phyloP scores from a whole-genome alignment of 2,329 filamentous ascomycete species.

The Tolypocladium tropicale region DNA sequence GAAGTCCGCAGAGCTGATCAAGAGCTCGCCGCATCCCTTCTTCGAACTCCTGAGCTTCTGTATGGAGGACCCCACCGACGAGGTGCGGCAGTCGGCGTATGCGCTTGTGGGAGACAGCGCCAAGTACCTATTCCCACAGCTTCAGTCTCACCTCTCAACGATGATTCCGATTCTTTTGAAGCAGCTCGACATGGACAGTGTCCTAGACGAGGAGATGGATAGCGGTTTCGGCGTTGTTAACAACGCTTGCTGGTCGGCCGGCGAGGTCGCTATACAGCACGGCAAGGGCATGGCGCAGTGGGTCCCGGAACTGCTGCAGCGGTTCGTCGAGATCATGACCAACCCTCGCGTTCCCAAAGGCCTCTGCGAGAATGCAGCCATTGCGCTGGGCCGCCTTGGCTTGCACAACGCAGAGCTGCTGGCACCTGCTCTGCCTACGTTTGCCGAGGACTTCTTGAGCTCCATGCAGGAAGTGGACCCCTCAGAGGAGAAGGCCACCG shows the following conservation, averaged over 20 bases:
- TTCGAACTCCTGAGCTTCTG: conserved; percentile 87
- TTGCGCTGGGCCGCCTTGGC: conserved; percentile 81
- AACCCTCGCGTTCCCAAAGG: conserved; percentile 79
- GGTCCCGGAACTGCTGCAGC: conserved; percentile 64
- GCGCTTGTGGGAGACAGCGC: conserved; percentile 90
- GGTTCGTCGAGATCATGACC: conserved; percentile 71
- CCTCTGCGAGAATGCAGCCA: conserved; percentile 86
- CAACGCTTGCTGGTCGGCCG: conserved; percentile 95
- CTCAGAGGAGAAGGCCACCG: conserved; percentile 89
- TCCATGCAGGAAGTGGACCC: conserved; percentile 77
- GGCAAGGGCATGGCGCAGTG: conserved; percentile 67
- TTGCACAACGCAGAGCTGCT: conserved; percentile 67
- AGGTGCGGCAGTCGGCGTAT: conserved; percentile 93
- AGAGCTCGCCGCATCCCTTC: conserved; percentile 66
- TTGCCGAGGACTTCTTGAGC: conserved; percentile 71
- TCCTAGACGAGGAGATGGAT: conserved; percentile 71
- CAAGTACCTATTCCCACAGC: conserved; percentile 77
- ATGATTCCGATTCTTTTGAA: conserved; percentile 75
- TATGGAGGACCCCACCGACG: conserved; percentile 83
- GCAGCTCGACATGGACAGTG: conserved; percentile 73
- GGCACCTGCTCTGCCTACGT: conserved; percentile 67
- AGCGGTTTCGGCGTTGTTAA: conserved; percentile 87
- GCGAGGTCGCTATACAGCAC: conserved; percentile 80
- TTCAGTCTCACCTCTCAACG: conserved; percentile 61
- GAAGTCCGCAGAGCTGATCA: conserved; percentile 68